Evolutionary conservation across 1,139 yeast genomes (phyloP), one percentile per base, ranked within the genome.

Genomic region (Pichia terricola): DNA sequence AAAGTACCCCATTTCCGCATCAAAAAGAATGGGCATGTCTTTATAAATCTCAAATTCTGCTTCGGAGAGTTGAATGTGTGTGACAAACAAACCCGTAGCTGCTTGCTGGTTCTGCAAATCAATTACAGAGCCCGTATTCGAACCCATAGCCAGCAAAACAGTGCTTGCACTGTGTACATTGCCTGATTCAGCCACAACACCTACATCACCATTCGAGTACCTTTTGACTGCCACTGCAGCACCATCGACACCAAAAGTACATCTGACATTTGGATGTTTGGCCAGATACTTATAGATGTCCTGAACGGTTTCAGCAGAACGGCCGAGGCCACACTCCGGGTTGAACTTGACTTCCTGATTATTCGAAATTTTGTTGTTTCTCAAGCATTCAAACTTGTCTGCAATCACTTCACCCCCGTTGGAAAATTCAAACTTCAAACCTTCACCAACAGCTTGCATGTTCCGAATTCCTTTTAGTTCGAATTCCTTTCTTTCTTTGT

Each of bases 1-100:
- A 55, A 71, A 72, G 53, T 72, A 74, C 0, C 79, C 79, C 31
- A 62, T 51, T 41, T 69, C 72, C 3, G 74, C 67, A 42, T 58
- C 60, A 50, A 66, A 66, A 28, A 68, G 52, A 25, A 67, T 60
- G 8, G 72, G 72, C 45, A 66, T 59, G 34, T 59, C 48, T 39
- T 54, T 55, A 31, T 52, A 61, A 27, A 45, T 50, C 35, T 50
- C 50, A 39, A 50, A 63, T 45, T 66, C 68, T 22, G 52, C 50
- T 9, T 52, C 52, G 4, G 54, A 53, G 28, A 67, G 50, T 42
- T 59, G 50, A 27, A 67, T 56, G 45, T 67, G 70, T 3, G 66
- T 60, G 1, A 67, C 67, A 49, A 65, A 65, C 28, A 63, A 50
- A 4, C 69, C 71, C 0, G 66, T 62, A 4, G 71, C 67, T 3